These are phyloP conservation scores for Vigna hirtella DNA, from an alignment of 306 rosid species.

Conservation along the genomic window DNA sequence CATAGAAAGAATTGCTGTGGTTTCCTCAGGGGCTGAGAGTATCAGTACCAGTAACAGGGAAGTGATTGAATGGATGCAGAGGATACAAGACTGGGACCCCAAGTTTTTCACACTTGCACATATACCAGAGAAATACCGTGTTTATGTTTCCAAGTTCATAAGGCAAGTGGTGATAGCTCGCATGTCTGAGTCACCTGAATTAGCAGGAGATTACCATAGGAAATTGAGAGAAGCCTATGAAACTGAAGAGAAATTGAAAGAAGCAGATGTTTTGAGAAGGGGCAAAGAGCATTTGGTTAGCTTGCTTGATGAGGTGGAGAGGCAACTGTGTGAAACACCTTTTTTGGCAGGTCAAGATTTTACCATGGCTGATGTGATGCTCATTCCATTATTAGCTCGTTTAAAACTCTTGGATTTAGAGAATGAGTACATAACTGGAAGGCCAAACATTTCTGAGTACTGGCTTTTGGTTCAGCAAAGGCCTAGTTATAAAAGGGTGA, in stretches of 20 bases:
- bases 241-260: slow-evolving; percentile 18
- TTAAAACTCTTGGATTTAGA: slow-evolving; percentile 14
- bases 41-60: slow-evolving; percentile 8
- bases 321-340: slow-evolving; percentile 19
- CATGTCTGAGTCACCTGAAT: slow-evolving; percentile 10
- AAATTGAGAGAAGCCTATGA: slow-evolving; percentile 22
- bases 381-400: slow-evolving; percentile 11
- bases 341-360: slow-evolving; percentile 24
- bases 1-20: slow-evolving; percentile 25
- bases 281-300: slow-evolving; percentile 20
- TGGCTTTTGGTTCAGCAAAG: slow-evolving; percentile 24
- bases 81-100: slow-evolving; percentile 15
- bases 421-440: slow-evolving; percentile 21
- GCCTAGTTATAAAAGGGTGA: slow-evolving; percentile 20
- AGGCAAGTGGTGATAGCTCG: slow-evolving; percentile 32
- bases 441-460: slow-evolving; percentile 7
- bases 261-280: slow-evolving; percentile 8
- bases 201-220: slow-evolving; percentile 19
- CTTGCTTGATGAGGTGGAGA: slow-evolving; percentile 15
- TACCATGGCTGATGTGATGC: slow-evolving; percentile 28
- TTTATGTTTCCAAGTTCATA: slow-evolving; percentile 10
- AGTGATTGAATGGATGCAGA: slow-evolving; percentile 22
- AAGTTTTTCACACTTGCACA: slow-evolving; percentile 19
- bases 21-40: slow-evolving; percentile 14
- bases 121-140: slow-evolving; percentile 2